These are phyloP conservation scores for Aspergillus thermomutatus DNA, from an alignment of 2,329 filamentous ascomycete genomes.

Conservation along the genomic window DNA sequence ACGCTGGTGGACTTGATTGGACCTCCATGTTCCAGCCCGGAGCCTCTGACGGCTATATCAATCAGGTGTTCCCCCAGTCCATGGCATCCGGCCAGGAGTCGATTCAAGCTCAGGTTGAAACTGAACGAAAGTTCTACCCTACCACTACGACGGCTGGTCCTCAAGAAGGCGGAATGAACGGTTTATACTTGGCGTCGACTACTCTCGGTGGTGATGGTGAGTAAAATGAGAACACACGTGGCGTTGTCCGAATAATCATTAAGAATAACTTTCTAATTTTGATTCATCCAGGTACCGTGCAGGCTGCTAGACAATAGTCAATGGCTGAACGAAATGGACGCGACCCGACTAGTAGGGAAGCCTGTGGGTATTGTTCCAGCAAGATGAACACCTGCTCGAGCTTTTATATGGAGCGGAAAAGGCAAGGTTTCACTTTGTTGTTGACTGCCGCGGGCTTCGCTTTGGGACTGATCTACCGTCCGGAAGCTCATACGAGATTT, in stretches of 20 bases:
- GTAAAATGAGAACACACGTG: constrained; percentile 4
- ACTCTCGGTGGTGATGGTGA: constrained; percentile 47
- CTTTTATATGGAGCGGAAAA: too few relatives aligned
- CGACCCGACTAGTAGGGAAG: constrained; percentile 66
- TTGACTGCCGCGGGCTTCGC: background rate
- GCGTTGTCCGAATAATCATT: background rate
- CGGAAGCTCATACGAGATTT: background rate
- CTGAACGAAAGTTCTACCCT: constrained; percentile 53
- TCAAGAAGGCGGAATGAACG: constrained; percentile 45
- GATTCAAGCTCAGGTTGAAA: constrained; percentile 63
- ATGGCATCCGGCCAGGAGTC: constrained; percentile 66
- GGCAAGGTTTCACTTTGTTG: too few relatives aligned
- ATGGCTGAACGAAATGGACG: constrained; percentile 46
- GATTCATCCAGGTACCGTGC: constrained; percentile 51
- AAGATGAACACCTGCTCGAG: constrained; percentile 38
- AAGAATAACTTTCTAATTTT: background rate
- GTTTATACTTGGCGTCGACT: constrained; percentile 47
- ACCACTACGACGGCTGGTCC: constrained; percentile 37
- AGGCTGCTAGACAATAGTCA: constrained; percentile 53
- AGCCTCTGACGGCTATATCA: constrained; percentile 64
- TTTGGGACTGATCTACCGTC: background rate
- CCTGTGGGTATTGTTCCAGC: constrained; percentile 69
- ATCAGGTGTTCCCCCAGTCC: constrained; percentile 61
- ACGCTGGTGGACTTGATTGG: constrained; percentile 64
- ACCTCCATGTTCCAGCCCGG: constrained; percentile 74